Evolutionary conservation across 169 alveolate species (phyloP), one percentile per base, ranked within the genome.

Genomic region (Eimeria praecox): DNA sequence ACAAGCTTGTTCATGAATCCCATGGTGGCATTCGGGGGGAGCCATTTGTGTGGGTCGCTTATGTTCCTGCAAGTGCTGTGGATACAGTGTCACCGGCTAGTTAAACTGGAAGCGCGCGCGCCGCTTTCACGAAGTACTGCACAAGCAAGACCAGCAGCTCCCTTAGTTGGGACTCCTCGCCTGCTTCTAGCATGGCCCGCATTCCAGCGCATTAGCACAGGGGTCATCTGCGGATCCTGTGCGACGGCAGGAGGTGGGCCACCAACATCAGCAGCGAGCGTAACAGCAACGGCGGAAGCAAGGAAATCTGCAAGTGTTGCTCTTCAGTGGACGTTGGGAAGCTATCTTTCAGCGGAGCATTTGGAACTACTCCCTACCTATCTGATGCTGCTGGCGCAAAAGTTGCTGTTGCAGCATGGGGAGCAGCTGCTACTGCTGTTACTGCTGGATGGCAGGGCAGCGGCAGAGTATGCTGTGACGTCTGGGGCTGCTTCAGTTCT

Each of bases 401-500:
- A 83, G 77, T 30, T 83, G 73, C 52, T 83, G 38, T 56, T 83
- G 91, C 91, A 83, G 75, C 69, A 83, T 20, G 91, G 91, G 77
- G 91, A 83, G 49, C 91, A 83, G 56, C 54, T 83, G 91, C 91
- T 83, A 14, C 40, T 83, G 49, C 30, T 83, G 49, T 54, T 83
- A 56, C 91, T 83, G 33, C 91, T 83, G 91, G 91, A 83, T 52
- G 20, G 56, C 5, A 35, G 18, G 22, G 91, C 91, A 83, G 91
- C 77, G 18, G 77, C 91, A 30, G 91, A 83, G 75, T 83, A 83
- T 83, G 91, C 91, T 22, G 38, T 83, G 33, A 59, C 66, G 49
- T 83, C 91, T 14, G 91, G 91, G 54, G 75, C 91, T 16, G 91
- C 91, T 6, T 83, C 91, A 35, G 91, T 83, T 12, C 38, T 83